Conservation (phyloP, 2,329 filamentous ascomycete genomes). For the Huntiella savannae region DNA sequence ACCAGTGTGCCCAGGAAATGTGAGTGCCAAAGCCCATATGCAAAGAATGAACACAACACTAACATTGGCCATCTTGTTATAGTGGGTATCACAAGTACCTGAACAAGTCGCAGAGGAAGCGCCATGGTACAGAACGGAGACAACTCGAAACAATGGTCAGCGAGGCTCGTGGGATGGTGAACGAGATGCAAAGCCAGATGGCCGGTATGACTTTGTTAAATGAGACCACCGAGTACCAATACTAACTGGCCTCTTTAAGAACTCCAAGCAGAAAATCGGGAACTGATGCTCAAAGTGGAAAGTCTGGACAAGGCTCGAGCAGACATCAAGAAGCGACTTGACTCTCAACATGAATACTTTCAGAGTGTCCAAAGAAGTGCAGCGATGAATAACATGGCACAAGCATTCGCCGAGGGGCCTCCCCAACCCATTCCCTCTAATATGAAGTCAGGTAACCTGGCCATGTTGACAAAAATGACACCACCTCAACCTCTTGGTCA, state of each 20-base stretch:
- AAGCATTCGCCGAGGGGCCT: constrained; percentile 27
- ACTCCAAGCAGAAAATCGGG: constrained; percentile 42
- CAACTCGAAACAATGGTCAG: constrained; percentile 54
- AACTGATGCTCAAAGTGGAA: constrained; percentile 49
- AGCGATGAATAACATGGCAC: constrained; percentile 34
- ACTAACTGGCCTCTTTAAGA: constrained; percentile 18
- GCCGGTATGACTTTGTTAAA: constrained; percentile 22
- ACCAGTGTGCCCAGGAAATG: constrained; percentile 74
- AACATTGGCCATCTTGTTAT: background rate
- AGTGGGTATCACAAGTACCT: constrained; percentile 54
- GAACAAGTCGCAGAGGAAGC: constrained; percentile 52
- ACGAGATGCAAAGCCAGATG: constrained; percentile 42
- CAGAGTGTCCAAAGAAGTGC: constrained; percentile 38
- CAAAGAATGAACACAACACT: background rate
- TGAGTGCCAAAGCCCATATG: constrained; percentile 20
- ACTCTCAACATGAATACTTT: constrained; percentile 48
- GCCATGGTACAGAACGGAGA: constrained; percentile 44
- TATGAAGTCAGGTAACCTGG: no score
- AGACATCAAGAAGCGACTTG: constrained; percentile 51
- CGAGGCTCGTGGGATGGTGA: constrained; percentile 33
- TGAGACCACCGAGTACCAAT: background rate
- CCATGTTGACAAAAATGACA: no score
- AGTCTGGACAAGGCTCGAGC: constrained; percentile 47
- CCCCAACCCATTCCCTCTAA: no score
- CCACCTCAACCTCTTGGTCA: no score